Evolutionary conservation across 2,329 filamentous ascomycete genomes (phyloP), one percentile per base, ranked within the genome.

Genomic region (Fusarium buharicum): DNA sequence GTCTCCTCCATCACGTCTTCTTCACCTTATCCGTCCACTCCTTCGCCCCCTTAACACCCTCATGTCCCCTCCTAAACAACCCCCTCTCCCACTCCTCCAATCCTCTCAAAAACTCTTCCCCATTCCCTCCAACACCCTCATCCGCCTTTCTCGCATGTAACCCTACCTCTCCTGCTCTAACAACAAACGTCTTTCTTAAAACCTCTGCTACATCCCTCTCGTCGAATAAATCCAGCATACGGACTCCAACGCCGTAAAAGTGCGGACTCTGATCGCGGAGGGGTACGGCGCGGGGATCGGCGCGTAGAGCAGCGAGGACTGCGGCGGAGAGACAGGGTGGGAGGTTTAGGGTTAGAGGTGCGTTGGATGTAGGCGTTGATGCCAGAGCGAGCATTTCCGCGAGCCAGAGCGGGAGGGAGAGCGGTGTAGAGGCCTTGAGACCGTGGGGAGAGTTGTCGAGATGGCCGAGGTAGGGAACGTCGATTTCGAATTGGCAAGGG

Each of bases 401-500:
- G 12, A 99, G 87, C 95, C 95, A 99, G 66, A 98, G 84, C 2
- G 95, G 95, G 1, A 98, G 87, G 60, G 90, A 86, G 41, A 98
- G 83, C 38, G 89, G 87, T 1, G 92, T 94, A 58, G 91, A 91
- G 50, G 88, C 78, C 75, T 94, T 95, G 70, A 98, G 88, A 73
- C 90, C 78, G 28, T 83, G 78, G 20, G 90, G 84, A 72, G 92
- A 94, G 71, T 93, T 93, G 77, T 96, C 93, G 57, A 99, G 84
- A 75, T 96, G 92, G 67, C 93, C 93, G 40, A 98, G 86, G 53
- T 91, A 88, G 17, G 93, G 90, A 28, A 97, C 89, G 57, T 94
- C 90, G 72, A 97, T 86, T 73, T 97, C 91, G 78, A 98, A 97
- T 47, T 91, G 96, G 80, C 93, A 97, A 36, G 95, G 94, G 28